A percentile compares a stretch with the other conserved stretches of the same genome.
These are phyloP conservation scores for Discostella stelligeroides DNA, from an alignment of 108 stramenopile species.

Conservation along the genomic window DNA sequence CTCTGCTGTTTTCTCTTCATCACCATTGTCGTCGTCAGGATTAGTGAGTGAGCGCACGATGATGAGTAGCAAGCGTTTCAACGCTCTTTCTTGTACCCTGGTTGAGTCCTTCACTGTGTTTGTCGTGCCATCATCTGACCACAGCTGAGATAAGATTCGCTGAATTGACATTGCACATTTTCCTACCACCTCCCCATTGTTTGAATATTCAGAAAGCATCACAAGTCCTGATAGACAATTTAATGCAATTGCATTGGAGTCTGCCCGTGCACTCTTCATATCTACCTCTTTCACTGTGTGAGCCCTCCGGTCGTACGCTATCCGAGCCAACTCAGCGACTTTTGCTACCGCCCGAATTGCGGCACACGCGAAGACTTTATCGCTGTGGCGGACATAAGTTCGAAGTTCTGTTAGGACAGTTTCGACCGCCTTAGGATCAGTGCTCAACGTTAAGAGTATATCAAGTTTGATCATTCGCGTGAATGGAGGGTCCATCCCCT, in stretches of 20 bases:
- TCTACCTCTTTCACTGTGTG: constrained; percentile 44
- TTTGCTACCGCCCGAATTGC: constrained; percentile 91
- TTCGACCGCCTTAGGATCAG: constrained; percentile 80
- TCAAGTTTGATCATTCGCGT: constrained; percentile 95
- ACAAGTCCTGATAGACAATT: constrained; percentile 88
- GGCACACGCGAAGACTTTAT: constrained; percentile 88
- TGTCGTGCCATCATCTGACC: constrained; percentile 37
- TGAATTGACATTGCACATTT: constrained; percentile 90
- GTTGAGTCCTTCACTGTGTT: constrained; percentile 63
- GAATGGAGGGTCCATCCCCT: constrained; percentile 91
- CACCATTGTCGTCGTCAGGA: constrained; percentile 39
- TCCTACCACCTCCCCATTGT: constrained; percentile 82
- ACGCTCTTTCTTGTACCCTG: constrained; percentile 56
- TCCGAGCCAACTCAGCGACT: constrained; percentile 79
- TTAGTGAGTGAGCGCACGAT: constrained; percentile 57
- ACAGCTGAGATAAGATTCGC: constrained; percentile 81
- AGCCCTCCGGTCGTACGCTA: constrained; percentile 79
- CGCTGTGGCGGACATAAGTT: constrained; percentile 89
- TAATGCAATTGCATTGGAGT: constrained; percentile 79
- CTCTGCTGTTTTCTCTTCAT: constrained; percentile 40
- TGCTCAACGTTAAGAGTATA: constrained; percentile 85
- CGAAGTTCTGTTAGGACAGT: constrained; percentile 91
- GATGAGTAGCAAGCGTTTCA: constrained; percentile 74
- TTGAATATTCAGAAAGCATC: constrained; percentile 71
- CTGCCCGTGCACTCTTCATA: constrained; percentile 41